These are phyloP conservation scores for Astragalus glycyphyllos DNA, from an alignment of 306 rosid species.

Conservation along the genomic window DNA sequence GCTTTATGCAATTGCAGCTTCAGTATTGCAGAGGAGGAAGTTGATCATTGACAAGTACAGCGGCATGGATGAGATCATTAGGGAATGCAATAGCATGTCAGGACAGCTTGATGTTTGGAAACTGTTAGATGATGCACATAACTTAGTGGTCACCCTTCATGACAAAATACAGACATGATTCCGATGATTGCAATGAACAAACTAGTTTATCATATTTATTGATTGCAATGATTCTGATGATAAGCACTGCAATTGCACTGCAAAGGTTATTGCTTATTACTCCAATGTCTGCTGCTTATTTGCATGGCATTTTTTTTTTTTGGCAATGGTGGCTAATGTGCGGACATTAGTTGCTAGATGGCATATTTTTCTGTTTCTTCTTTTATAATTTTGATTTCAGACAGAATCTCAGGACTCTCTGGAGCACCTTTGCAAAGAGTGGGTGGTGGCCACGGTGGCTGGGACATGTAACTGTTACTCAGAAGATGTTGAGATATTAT, in stretches of 20 bases:
- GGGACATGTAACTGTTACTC: constrained; percentile 37
- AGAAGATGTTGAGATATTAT: constrained; percentile 41
- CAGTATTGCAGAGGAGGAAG: constrained; percentile 91
- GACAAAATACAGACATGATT: constrained; percentile 79
- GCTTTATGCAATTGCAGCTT: constrained; percentile 96
- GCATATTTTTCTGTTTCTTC: background rate
- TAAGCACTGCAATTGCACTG: constrained; percentile 24
- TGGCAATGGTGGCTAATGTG: too few relatives aligned
- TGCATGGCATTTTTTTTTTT: too few relatives aligned
- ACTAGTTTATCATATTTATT: constrained; percentile 39
- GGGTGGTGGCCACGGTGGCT: constrained; percentile 15
- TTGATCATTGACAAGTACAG: constrained; percentile 87
- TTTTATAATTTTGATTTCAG: constrained; percentile 35
- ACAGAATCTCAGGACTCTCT: constrained; percentile 20
- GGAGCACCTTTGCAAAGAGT: constrained; percentile 43
- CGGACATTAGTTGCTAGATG: background rate
- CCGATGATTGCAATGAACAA: constrained; percentile 44
- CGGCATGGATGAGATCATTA: constrained; percentile 98
- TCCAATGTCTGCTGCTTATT: constrained; percentile 24
- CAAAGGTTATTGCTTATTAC: background rate
- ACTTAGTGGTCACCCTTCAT: constrained; percentile 89
- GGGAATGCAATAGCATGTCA: constrained; percentile 97
- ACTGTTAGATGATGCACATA: constrained; percentile 96
- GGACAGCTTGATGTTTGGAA: constrained; percentile 98
- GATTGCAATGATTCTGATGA: constrained; percentile 14